A percentile compares a stretch with the other conserved stretches of the same genome.
These are phyloP conservation scores for Curvularia sp. DNA, from an alignment of 2,329 filamentous ascomycete genomes.

Conservation along the genomic window DNA sequence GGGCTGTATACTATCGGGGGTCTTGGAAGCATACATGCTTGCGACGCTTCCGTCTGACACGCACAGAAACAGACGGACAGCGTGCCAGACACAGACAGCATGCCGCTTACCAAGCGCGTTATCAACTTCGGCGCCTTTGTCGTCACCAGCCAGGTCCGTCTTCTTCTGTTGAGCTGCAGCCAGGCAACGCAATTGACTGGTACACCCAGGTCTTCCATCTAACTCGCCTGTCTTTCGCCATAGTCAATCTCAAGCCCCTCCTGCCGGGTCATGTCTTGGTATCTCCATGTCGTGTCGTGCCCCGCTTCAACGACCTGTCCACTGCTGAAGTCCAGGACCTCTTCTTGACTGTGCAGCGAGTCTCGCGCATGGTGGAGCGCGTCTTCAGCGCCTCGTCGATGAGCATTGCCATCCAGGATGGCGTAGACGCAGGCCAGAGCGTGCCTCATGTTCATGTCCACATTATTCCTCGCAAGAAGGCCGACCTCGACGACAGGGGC, in stretches of 20 bases:
- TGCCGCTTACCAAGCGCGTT: slow-evolving; percentile 51
- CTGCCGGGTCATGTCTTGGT: slow-evolving; percentile 93
- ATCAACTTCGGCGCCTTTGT: slow-evolving; percentile 55
- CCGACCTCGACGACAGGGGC: slow-evolving; percentile 63
- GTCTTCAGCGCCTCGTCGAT: slow-evolving; percentile 73
- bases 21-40: slow-evolving; percentile 11
- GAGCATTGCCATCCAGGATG: slow-evolving; percentile 96
- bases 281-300: slow-evolving; percentile 73
- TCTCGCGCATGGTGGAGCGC: slow-evolving; percentile 75
- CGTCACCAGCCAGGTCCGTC: slow-evolving; percentile 53
- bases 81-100: slow-evolving; percentile 11
- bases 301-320: slow-evolving; percentile 77
- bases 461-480: slow-evolving; percentile 75
- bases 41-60: slow-evolving; percentile 10
- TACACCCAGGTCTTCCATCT: slow-evolving; percentile 78
- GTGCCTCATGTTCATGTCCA: slow-evolving; percentile 94
- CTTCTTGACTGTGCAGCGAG: slow-evolving; percentile 83
- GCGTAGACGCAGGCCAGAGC: slow-evolving; percentile 86
- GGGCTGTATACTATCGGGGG: slow-evolving; percentile 2
- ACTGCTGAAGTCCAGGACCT: slow-evolving; percentile 79
- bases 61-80: not conserved
- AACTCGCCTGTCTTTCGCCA: slow-evolving; percentile 79
- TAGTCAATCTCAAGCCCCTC: slow-evolving; percentile 95
- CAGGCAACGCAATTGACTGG: slow-evolving; percentile 8
- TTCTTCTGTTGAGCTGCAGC: slow-evolving; percentile 2